Base-by-base conservation (phyloP, 2,329 filamentous ascomycete species). In the Remersonia thermophila region DNA sequence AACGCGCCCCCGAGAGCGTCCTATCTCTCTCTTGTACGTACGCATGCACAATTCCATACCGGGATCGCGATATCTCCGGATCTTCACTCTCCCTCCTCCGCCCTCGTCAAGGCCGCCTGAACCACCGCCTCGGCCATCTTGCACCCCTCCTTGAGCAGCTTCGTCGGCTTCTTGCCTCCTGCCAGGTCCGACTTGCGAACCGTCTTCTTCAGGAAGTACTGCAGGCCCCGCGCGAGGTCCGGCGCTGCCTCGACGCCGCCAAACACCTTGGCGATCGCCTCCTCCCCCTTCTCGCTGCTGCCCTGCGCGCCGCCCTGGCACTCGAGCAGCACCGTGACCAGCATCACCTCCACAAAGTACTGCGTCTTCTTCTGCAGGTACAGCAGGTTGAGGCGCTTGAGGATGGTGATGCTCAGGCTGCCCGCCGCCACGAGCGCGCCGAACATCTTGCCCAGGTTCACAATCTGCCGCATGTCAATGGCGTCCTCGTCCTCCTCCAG, bases 171-270 rank as follows among this genome's bases (percentile, higher is more conserved):
- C 48, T 66, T 69, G 5, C 61, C 59, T 11, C 61, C 58, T 30
- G 69, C 55, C 44, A 75, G 57, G 49, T 72, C 59, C 1, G 78
- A 80, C 54, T 77, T 81, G 4, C 71, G 65, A 12, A 95, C 69
- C 30, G 80, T 71, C 54, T 81, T 86, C 51, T 75, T 73, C 35
- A 96, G 52, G 52, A 94, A 91, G 57, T 80, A 93, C 42, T 82
- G 77, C 45, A 95, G 52, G 0, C 83, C 83, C 38, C 73, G 73
- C 4, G 79, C 74, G 43, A 95, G 69, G 39, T 79, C 72, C 1
- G 77, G 74, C 2, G 73, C 67, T 25, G 76, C 73, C 39, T 72
- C 71, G 1, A 74, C 71, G 9, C 71, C 71, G 13, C 69, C 60
- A 53, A 94, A 83, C 2, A 85, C 61, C 33, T 76, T 76, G 43